Evolutionary conservation across 495 filamentous ascomycete species (phyloP).

Genomic region (Filosporella fistucella): DNA sequence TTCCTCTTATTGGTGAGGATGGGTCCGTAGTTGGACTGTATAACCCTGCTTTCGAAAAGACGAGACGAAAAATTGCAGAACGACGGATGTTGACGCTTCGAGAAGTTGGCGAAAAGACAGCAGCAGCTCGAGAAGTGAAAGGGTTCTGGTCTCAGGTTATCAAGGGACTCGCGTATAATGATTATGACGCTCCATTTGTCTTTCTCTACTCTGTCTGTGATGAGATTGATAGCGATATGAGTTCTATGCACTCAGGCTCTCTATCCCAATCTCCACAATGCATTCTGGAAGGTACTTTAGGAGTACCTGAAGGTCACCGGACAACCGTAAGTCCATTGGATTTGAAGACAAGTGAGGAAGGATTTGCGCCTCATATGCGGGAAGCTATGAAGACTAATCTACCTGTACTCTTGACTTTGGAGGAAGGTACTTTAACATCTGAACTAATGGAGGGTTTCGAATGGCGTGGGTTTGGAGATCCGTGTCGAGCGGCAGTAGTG

Average conservation of each 20-base stretch:
- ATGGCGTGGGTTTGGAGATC: constrained; percentile 61
- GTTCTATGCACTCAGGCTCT: constrained; percentile 58
- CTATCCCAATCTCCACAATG: constrained; percentile 47
- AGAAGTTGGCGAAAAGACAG: constrained; percentile 66
- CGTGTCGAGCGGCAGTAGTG: constrained; percentile 58
- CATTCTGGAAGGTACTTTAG: constrained; percentile 56
- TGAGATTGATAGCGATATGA: constrained; percentile 48
- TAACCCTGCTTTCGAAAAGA: constrained; percentile 68
- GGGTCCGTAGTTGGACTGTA: constrained; percentile 61
- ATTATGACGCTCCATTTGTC: constrained; percentile 56
- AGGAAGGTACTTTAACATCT: constrained; percentile 42
- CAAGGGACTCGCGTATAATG: constrained; percentile 53
- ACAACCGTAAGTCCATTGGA: constrained; percentile 50
- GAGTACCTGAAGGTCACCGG: constrained; percentile 55
- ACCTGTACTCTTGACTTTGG: constrained; percentile 53
- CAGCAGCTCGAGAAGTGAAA: constrained; percentile 60
- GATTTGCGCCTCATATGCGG: constrained; percentile 61
- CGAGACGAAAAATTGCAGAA: constrained; percentile 58
- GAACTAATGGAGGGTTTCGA: constrained; percentile 56
- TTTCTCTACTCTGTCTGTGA: constrained; percentile 54
- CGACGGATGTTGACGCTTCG: constrained; percentile 61
- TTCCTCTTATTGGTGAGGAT: constrained; percentile 59
- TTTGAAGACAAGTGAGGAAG: constrained; percentile 53
- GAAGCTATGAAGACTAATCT: constrained; percentile 58
- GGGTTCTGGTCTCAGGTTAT: constrained; percentile 56